Evolutionary conservation across 495 filamentous ascomycete genomes (phyloP), one percentile per base, ranked within the genome.

Genomic region (Copromyces sp.): DNA sequence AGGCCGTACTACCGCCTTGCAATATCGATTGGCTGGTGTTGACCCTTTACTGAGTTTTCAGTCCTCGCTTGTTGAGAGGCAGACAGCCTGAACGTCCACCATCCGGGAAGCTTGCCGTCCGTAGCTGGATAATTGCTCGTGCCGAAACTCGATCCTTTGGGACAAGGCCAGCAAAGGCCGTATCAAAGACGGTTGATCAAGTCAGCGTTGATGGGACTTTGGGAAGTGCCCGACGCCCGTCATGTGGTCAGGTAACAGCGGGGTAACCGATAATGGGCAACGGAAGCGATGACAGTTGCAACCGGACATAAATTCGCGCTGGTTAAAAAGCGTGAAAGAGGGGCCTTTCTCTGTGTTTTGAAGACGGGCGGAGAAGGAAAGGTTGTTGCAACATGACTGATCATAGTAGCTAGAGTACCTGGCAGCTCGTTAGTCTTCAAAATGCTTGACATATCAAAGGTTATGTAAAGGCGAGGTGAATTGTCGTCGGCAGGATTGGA

Each of bases 401-500:
- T 65, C 53, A 65, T 9, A 65, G 53, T 65, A 65, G 29, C 3
- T 65, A 9, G 14, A 65, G 14, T 4, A 17, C 16, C 53, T 65
- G 29, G 53, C 53, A 65, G 53, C 53, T 65, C 7, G 29, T 65
- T 65, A 65, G 53, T 65, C 29, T 24, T 65, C 14, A 17, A 35
- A 65, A 35, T 65, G 14, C 29, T 65, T 17, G 29, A 65, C 14
- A 65, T 65, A 35, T 35, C 53, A 65, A 65, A 35, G 29, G 53
- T 65, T 65, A 65, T 65, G 53, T 65, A 44, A 41, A 72, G 29
- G 74, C 68, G 68, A 76, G 71, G 71, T 76, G 76, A 76, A 69
- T 53, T 74, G 76, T 77, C 70, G 72, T 42, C 41, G 69, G 70
- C 65, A 61, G 70, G 69, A 77, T 76, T 77, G 76, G 76, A 24